Conservation (phyloP, 108 stramenopile genomes). For the Pseudonitzschia multiseries region DNA sequence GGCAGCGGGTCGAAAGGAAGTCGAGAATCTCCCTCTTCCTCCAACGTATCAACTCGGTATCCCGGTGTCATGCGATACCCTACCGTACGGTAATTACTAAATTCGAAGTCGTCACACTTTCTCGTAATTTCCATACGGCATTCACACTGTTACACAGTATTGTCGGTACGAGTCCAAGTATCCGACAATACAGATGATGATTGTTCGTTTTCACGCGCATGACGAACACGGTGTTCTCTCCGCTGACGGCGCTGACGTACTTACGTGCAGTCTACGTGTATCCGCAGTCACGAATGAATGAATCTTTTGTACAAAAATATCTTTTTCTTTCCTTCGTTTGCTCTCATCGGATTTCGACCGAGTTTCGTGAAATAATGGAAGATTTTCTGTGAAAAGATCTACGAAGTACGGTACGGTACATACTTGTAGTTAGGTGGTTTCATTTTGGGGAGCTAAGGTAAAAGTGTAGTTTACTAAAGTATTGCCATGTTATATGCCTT, state of each 20-base stretch:
- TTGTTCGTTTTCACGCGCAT: background rate
- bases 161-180: too few species aligned
- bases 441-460: too few species aligned
- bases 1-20: background rate
- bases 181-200: background rate
- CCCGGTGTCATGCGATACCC: background rate
- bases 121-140: background rate
- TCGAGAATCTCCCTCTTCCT: background rate
- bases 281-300: background rate
- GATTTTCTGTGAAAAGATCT: too few species aligned
- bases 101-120: background rate
- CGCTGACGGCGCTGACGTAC: slow-evolving; percentile 1
- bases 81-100: too few species aligned
- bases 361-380: too few species aligned
- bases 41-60: background rate
- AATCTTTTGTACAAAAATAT: background rate
- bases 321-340: background rate
- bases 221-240: background rate
- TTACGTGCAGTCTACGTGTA: background rate
- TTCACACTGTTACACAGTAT: too few species aligned
- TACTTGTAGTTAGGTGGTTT: too few species aligned
- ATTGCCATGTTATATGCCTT: background rate
- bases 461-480: too few species aligned
- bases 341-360: too few species aligned
- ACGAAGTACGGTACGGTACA: too few species aligned